Evolutionary conservation across 139 green algal species (phyloP).

Genomic region (Micromonas pusilla): DNA sequence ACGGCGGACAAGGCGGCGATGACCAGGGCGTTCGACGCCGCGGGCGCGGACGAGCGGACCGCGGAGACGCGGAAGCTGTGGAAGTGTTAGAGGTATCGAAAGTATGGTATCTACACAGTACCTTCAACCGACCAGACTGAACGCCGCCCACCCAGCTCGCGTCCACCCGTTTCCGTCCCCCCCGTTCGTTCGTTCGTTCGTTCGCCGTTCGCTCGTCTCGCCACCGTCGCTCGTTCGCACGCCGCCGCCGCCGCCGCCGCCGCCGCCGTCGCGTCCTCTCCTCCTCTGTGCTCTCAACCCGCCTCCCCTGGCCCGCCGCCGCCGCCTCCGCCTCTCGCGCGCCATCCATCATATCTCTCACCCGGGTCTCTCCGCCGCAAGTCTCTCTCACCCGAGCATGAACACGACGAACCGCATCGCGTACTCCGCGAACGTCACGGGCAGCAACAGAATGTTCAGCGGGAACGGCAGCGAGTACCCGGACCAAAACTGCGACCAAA

Average conservation of each 20-base stretch:
- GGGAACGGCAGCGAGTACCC: constrained; percentile 26
- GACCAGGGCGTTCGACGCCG: not conserved
- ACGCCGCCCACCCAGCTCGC: no score
- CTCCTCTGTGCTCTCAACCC: no score
- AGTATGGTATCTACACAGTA: no score
- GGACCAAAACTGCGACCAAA: constrained; percentile 23
- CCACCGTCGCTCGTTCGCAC: no score
- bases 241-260: no score
- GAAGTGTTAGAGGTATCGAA: not conserved
- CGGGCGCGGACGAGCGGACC: not conserved
- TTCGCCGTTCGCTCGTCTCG: no score
- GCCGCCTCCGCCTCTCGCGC: not conserved
- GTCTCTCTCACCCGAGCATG: not conserved
- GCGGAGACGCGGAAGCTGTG: not conserved
- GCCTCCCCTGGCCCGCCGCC: no score
- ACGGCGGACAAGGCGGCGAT: not conserved
- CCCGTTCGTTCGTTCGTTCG: no score
- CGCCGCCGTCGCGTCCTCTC: no score
- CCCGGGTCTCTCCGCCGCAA: not conserved
- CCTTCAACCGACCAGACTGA: no score
- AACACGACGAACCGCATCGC: not conserved
- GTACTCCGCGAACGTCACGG: constrained; percentile 19
- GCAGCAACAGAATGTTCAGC: constrained; percentile 29
- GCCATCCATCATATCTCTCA: not conserved
- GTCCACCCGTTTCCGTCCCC: no score